Evolutionary conservation across 257 asterid genomes (phyloP), one percentile per base, ranked within the genome.

Genomic region (Penstemon eatonii): DNA sequence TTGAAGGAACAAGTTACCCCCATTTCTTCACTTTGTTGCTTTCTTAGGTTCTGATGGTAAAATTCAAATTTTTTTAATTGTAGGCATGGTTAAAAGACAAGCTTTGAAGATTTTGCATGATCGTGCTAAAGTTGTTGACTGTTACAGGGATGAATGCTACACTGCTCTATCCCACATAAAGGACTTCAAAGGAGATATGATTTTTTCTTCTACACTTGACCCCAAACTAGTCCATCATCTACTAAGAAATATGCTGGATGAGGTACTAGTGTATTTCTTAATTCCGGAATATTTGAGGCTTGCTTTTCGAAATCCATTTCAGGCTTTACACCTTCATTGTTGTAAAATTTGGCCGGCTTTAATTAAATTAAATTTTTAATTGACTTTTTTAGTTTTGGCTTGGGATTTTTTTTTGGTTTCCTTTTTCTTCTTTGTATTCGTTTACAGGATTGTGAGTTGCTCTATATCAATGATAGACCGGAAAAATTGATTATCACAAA

Each of bases 361-460:
- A 55, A 53, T 40, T 64, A 60, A 47, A 19, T 57, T 60, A 51
- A 7, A 15, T 44, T 13, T 36, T 0, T 1, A 39, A 19, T 44
- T 13, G 46, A 25, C 33, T 25, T 2, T 1, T 25, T 25, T 25
- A 25, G 33, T 25, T 25, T 25, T 25, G 33, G 0, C 33, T 25
- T 25, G 33, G 33, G 33, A 25, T 11, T 56, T 56, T 37, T 63
- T 13, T 64, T 62, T 72, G 49, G 43, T 76, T 49, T 70, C 11
- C 19, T 40, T 38, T 36, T 61, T 55, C 39, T 12, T 55, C 47
- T 37, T 43, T 60, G 43, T 40, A 67, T 63, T 50, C 36, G 49
- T 74, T 60, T 64, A 56, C 86, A 92, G 98, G 98, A 92, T 67
- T 88, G 97, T 62, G 97, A 92, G 68, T 70, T 90, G 83, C 98